Conservation (phyloP, 768 basidiomycete species). For the Jaapia argillacea region DNA sequence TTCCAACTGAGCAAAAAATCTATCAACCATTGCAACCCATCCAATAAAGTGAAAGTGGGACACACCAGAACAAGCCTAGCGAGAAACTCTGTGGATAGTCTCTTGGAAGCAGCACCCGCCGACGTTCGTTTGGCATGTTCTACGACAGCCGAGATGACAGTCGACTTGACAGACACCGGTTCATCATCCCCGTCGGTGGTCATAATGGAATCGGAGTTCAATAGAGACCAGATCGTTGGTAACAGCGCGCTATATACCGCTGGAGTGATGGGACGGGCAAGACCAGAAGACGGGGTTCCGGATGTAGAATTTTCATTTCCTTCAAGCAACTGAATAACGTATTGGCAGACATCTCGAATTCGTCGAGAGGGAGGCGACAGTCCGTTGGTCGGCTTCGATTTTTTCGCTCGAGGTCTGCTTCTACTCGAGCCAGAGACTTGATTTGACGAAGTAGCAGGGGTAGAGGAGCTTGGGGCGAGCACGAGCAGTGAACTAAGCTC, state of each 20-base stretch:
- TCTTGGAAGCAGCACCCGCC: conserved; percentile 56
- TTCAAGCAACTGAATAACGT: conserved; percentile 48
- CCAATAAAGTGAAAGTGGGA: conserved; percentile 5
- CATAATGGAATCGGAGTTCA: no score
- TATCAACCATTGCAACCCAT: no score
- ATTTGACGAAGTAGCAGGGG: no score
- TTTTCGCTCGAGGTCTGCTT: no score
- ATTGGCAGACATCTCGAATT: conserved; percentile 49
- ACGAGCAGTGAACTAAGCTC: conserved; percentile 61
- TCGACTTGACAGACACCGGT: conserved; percentile 10
- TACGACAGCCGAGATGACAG: conserved; percentile 44
- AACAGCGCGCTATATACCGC: conserved; percentile 55
- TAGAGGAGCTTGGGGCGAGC: no score
- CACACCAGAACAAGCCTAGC: conserved; percentile 60
- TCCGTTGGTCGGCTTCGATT: no score
- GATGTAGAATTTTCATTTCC: conserved; percentile 31
- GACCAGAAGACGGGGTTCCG: conserved; percentile 2
- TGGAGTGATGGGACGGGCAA: conserved; percentile 39
- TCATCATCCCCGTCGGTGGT: conserved; percentile 14
- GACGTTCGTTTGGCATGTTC: conserved; percentile 54
- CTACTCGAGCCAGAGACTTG: no score
- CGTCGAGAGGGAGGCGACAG: no score
- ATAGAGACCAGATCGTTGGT: conserved; percentile 70
- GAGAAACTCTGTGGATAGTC: conserved; percentile 65
- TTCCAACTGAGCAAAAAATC: conserved; percentile 41